phyloP scores from a whole-genome alignment of 805 yeast species.

The Sugiyamaella mastotermitis region DNA sequence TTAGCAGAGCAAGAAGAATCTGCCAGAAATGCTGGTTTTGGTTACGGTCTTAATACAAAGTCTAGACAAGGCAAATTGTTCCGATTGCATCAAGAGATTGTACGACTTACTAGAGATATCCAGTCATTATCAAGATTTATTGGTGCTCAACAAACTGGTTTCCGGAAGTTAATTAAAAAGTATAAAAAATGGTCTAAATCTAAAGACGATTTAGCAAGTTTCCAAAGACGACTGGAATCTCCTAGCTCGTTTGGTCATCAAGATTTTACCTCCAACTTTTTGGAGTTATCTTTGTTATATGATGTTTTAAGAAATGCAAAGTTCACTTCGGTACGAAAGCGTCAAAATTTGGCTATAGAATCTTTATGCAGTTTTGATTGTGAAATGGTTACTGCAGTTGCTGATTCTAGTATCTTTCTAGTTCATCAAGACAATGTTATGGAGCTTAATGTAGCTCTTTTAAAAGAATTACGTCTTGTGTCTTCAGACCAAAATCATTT shows the following conservation, averaged over 20 bases:
- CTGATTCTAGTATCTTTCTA: slow-evolving; percentile 41
- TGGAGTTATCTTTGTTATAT: slow-evolving; percentile 51
- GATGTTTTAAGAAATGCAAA: slow-evolving; percentile 38
- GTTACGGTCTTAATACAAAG: slow-evolving; percentile 14
- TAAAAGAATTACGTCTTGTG: slow-evolving; percentile 38
- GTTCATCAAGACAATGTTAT: slow-evolving; percentile 56
- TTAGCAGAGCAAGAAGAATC: slow-evolving; percentile 22
- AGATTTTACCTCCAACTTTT: slow-evolving; percentile 55
- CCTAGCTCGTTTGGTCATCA: slow-evolving; percentile 53
- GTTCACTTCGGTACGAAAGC: slow-evolving; percentile 18
- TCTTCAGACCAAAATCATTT: slow-evolving; percentile 22
- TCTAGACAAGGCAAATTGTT: slow-evolving; percentile 19
- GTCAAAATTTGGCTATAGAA: slow-evolving; percentile 16
- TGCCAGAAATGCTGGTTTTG: slow-evolving; percentile 3
- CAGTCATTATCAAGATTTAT: slow-evolving; percentile 67
- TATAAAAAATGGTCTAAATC: slow-evolving; percentile 38
- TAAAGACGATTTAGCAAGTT: slow-evolving; percentile 24
- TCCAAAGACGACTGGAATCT: slow-evolving; percentile 34
- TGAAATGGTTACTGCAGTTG: slow-evolving; percentile 28
- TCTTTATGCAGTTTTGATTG: slow-evolving; percentile 29
- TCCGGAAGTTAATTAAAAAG: slow-evolving; percentile 69
- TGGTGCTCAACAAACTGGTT: slow-evolving; percentile 63
- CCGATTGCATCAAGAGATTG: slow-evolving; percentile 34
- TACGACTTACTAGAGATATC: slow-evolving; percentile 42
- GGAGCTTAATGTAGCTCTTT: slow-evolving; percentile 44